phyloP scores from a whole-genome alignment of 257 asterid genomes.

The Mentha longifolia region DNA sequence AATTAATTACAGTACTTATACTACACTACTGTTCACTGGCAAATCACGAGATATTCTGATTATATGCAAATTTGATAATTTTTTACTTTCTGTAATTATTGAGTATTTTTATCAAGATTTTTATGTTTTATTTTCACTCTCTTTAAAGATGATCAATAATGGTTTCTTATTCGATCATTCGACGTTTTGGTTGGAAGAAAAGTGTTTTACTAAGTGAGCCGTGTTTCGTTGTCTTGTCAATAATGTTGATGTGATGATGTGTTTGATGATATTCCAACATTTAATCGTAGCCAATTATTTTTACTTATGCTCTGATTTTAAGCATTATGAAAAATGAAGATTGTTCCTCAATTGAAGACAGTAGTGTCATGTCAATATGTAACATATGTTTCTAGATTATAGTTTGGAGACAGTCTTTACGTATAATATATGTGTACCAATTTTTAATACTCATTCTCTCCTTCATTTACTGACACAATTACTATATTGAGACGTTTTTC shows the following conservation, averaged over 20 bases:
- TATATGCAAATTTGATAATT: background rate
- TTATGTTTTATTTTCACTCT: too few relatives aligned
- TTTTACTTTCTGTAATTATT: background rate
- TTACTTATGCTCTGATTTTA: background rate
- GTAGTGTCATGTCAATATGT: background rate
- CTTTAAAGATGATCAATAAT: too few relatives aligned
- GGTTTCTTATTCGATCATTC: too few relatives aligned
- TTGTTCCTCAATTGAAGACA: constrained; percentile 23
- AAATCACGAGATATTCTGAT: background rate
- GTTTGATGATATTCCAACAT: constrained; percentile 3
- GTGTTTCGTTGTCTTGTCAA: too few relatives aligned
- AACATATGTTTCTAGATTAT: background rate
- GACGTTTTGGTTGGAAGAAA: too few relatives aligned
- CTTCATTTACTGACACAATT: too few relatives aligned
- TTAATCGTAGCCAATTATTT: background rate
- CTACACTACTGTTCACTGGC: background rate
- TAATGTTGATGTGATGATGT: background rate
- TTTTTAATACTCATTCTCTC: too few relatives aligned
- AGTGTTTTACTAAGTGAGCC: too few relatives aligned
- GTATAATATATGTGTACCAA: too few relatives aligned
- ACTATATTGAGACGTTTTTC: too few relatives aligned
- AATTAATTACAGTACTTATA: background rate
- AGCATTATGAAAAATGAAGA: background rate
- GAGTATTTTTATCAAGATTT: background rate
- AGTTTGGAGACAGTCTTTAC: background rate